Conservation (phyloP, 2,329 filamentous ascomycete species). For the Zasmidium angulare region DNA sequence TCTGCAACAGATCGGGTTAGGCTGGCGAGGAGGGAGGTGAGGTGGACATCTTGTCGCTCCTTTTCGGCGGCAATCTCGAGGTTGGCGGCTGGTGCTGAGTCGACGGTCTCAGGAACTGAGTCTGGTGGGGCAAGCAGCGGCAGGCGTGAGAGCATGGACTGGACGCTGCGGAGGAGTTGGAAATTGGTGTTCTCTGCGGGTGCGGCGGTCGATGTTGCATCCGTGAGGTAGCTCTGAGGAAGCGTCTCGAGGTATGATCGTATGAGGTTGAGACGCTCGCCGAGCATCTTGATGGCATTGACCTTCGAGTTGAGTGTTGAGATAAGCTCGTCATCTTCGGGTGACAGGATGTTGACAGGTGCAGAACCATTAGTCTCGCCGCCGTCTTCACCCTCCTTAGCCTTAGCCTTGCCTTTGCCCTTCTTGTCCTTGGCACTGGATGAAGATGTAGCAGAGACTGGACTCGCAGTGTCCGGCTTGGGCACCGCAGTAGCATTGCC, state of each 20-base stretch:
- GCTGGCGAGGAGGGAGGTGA: conserved; percentile 72
- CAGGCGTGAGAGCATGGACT: conserved; percentile 79
- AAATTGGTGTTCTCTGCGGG: conserved; percentile 53
- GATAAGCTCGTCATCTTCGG: conserved; percentile 66
- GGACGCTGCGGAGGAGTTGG: conserved; percentile 80
- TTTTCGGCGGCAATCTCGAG: conserved; percentile 54
- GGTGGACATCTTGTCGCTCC: conserved; percentile 79
- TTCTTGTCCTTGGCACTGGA: conserved; percentile 34
- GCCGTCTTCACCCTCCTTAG: conserved; percentile 44
- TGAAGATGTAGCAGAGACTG: conserved; percentile 18
- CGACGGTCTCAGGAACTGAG: conserved; percentile 62
- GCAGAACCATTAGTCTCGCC: conserved; percentile 31
- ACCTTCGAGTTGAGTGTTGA: conserved; percentile 77
- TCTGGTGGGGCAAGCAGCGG: conserved; percentile 76
- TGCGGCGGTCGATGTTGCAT: conserved; percentile 38
- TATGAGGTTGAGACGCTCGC: conserved; percentile 57
- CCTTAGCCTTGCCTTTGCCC: conserved; percentile 40
- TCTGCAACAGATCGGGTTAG: conserved; percentile 71
- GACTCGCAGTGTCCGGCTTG: conserved; percentile 19
- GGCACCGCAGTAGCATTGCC: conserved; percentile 70
- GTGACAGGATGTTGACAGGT: conserved; percentile 48
- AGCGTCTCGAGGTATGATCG: conserved; percentile 71
- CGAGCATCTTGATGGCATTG: conserved; percentile 92
- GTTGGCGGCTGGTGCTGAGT: conserved; percentile 49
- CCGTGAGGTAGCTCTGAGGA: conserved; percentile 63